A percentile compares a stretch with the other conserved stretches of the same genome.
Evolutionary conservation across 2,329 filamentous ascomycete genomes (phyloP).

Genomic region (Colletotrichum acutatum): DNA sequence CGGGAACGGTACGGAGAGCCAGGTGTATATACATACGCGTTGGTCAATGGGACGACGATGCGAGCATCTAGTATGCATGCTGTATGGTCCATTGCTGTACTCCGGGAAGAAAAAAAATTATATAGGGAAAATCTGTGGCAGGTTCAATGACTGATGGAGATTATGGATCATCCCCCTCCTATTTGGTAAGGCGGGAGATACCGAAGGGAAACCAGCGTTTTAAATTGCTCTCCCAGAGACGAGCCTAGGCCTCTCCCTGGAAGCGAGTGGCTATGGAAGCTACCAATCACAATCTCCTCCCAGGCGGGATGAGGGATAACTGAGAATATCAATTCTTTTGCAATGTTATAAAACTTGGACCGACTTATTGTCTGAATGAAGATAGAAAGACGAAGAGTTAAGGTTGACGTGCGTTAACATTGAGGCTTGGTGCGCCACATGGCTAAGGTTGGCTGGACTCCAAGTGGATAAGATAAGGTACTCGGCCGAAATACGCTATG

Average conservation of each 20-base stretch:
- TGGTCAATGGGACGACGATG: slow-evolving; percentile 14
- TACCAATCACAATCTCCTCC: neutral
- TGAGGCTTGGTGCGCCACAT: too few relatives aligned
- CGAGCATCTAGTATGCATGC: neutral
- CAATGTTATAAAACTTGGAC: neutral
- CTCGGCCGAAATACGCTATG: neutral
- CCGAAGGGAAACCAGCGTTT: neutral
- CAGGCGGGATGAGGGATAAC: neutral
- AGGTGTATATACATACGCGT: slow-evolving; percentile 33
- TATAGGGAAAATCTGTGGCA: neutral
- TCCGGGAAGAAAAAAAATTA: slow-evolving; percentile 12
- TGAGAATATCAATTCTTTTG: neutral
- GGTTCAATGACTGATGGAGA: slow-evolving; percentile 4
- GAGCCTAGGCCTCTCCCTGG: slow-evolving; percentile 8
- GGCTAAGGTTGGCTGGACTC: neutral
- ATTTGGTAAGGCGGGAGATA: neutral
- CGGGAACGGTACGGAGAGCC: slow-evolving; percentile 3
- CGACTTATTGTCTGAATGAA: neutral
- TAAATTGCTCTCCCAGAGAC: neutral
- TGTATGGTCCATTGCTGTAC: slow-evolving; percentile 1
- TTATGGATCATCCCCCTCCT: neutral
- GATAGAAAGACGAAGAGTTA: neutral
- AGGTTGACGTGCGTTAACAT: neutral
- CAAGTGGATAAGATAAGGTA: too few relatives aligned
- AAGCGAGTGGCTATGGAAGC: neutral